Conservation (phyloP, 2,329 filamentous ascomycete genomes). For the Aspergillus novofumigatus region DNA sequence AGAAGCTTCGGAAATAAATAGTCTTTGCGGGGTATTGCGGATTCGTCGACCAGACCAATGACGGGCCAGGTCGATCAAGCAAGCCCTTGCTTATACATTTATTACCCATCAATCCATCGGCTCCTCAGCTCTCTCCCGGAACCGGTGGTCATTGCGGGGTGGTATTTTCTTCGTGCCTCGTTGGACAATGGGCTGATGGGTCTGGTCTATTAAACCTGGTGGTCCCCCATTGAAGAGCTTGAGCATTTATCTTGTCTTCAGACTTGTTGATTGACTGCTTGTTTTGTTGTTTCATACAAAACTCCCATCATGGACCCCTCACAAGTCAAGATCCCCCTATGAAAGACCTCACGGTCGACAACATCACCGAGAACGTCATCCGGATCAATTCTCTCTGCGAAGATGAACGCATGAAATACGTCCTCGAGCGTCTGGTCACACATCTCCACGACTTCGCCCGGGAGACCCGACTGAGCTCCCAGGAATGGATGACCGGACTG, state of each 20-base stretch:
- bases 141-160: not conserved
- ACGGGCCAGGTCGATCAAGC: not conserved
- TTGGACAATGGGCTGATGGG: not conserved
- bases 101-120: not conserved
- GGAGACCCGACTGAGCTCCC: constrained; percentile 69
- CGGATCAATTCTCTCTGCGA: constrained; percentile 68
- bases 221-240: not conserved
- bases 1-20: not conserved
- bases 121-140: not conserved
- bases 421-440: constrained; percentile 68
- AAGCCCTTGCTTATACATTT: not conserved
- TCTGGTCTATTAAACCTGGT: not conserved
- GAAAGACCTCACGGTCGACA: constrained; percentile 71
- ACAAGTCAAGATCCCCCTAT: constrained; percentile 44
- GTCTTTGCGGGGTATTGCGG: not conserved
- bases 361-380: constrained; percentile 73
- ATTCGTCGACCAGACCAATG: not conserved
- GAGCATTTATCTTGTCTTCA: not conserved
- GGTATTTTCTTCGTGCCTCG: not conserved
- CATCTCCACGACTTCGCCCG: constrained; percentile 80
- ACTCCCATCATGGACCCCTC: constrained; percentile 38
- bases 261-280: not conserved
- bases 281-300: no score
- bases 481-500: constrained; percentile 74
- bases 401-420: constrained; percentile 63